Conservation (phyloP, 495 filamentous ascomycete species). For the Cryomyces minteri region DNA sequence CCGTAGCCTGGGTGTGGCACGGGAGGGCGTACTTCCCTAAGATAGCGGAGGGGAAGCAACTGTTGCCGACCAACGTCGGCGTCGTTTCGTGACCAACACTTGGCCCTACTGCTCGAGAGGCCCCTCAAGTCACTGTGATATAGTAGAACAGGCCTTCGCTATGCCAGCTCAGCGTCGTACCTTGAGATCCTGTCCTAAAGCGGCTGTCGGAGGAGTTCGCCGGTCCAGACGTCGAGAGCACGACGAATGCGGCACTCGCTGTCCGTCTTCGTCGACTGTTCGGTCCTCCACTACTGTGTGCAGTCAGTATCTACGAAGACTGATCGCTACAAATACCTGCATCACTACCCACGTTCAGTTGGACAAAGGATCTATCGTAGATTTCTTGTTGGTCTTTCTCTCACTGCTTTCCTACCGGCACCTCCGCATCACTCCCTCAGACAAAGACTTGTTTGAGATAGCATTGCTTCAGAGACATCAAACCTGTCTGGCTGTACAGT, state of each 20-base stretch:
- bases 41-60: background rate
- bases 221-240: slow-evolving; percentile 3
- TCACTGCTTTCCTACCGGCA: slow-evolving; percentile 1
- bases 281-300: slow-evolving; percentile 7
- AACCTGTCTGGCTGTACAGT: slow-evolving; percentile 1
- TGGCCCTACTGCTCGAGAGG: slow-evolving; percentile 1
- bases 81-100: slow-evolving; percentile 1
- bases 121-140: background rate
- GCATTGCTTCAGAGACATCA: slow-evolving; percentile 11
- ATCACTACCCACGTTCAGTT: slow-evolving; percentile 2
- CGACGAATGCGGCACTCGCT: slow-evolving; percentile 14
- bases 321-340: slow-evolving; percentile 15
- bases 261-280: slow-evolving; percentile 14
- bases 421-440: background rate
- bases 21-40: background rate
- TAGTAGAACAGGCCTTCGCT: slow-evolving; percentile 1
- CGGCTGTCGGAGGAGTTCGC: slow-evolving; percentile 10
- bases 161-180: background rate
- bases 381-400: slow-evolving; percentile 6
- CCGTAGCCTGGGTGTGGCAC: slow-evolving; percentile 4
- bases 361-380: slow-evolving; percentile 12
- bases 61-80: slow-evolving; percentile 10
- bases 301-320: slow-evolving; percentile 9
- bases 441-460: slow-evolving; percentile 11
- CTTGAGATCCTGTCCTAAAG: slow-evolving; percentile 6